Evolutionary conservation across 345 rosid genomes (phyloP), one percentile per base, ranked within the genome.

Genomic region (Cardamine chenopodiifolia): DNA sequence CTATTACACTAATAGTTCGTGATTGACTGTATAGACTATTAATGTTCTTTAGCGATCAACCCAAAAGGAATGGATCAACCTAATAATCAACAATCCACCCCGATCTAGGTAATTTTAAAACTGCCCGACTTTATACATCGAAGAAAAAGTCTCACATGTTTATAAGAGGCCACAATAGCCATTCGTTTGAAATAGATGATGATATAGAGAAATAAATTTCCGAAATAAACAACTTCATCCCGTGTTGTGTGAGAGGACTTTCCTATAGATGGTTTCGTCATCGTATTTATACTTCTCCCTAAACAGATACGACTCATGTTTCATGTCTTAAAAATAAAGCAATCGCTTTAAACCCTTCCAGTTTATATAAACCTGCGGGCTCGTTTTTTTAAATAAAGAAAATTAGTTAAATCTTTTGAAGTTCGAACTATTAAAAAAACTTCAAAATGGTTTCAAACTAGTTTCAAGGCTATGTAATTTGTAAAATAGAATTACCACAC

Each of bases 141-240:
- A 39, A 60, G 39, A 60, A 60, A 72, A 72, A 62, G 62, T 50
- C 29, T 62, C 70, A 62, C 62, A 62, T 72, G 53, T 62, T 26
- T 52, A 13, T 26, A 61, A 13, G 7, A 71, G 11, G 17, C 14
- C 29, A 23, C 9, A 14, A 22, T 26, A 18, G 44, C 44, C 20
- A n/a, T 52, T 50, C 20, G 25, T 34, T 71, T 48, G 49, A 59
- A 57, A 32, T 34, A 37, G 28, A 22, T 25, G 23, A 59, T 4
- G 32, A 59, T 4, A 10, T 12, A 37, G 4, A 71, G 7, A 34
- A 22, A 48, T 17, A 11, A 13, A 48, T 32, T 20, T 32, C 5
- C 4, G 48, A 48, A 20, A 47, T 17, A 45, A 39, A 29, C 69
- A 29, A 65, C 44, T 65, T 65, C 14, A 49, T 29, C 57, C 42